Conservation (phyloP, 2,329 filamentous ascomycete genomes). For the Coleophoma crateriformis region DNA sequence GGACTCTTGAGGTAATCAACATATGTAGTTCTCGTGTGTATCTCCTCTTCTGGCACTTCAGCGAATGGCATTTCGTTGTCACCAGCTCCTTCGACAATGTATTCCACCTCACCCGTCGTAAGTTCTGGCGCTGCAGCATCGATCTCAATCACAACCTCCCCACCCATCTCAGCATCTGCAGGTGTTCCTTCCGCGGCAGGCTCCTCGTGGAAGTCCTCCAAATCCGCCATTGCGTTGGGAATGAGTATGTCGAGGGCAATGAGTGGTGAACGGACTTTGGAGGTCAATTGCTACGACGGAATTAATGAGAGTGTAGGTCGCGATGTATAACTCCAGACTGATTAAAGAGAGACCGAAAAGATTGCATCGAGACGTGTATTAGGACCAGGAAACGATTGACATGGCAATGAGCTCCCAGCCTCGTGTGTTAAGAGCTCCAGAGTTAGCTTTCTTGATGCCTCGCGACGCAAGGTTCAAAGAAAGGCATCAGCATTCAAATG, state of each 20-base stretch:
- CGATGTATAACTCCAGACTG: too few relatives aligned
- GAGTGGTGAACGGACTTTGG: background rate
- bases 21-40: conserved; percentile 30
- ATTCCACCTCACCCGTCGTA: background rate
- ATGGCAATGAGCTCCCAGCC: too few relatives aligned
- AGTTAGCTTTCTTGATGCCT: too few relatives aligned
- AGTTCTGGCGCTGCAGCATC: conserved; percentile 5
- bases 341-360: too few relatives aligned
- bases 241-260: too few relatives aligned
- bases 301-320: background rate
- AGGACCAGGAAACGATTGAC: too few relatives aligned
- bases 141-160: conserved; percentile 20
- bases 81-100: background rate
- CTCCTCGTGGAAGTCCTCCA: conserved; percentile 9
- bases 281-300: background rate
- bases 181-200: conserved; percentile 6
- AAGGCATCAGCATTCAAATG: too few relatives aligned
- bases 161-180: conserved; percentile 22
- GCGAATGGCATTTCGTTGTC: conserved; percentile 14
- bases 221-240: conserved; percentile 12
- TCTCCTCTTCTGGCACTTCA: conserved; percentile 16
- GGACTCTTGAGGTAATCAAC: conserved; percentile 62
- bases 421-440: too few relatives aligned
- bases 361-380: too few relatives aligned
- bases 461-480: too few relatives aligned